Percentiles rank a stretch among this genome's conserved stretches.
Conservation (phyloP, 495 filamentous ascomycete species). For the Tuber borchii region DNA sequence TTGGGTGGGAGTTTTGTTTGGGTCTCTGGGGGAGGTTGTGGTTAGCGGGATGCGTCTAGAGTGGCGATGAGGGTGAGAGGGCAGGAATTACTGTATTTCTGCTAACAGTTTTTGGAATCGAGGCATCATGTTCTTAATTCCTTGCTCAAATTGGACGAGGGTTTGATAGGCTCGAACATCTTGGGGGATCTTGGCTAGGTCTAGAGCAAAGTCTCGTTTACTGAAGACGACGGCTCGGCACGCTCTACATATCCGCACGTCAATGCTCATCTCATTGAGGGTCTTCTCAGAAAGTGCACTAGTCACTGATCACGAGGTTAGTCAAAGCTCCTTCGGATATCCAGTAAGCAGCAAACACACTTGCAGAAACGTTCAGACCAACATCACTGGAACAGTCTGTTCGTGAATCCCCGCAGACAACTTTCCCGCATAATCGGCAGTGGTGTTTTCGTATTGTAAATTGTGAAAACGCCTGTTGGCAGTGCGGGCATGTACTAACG, state of each 20-base stretch:
- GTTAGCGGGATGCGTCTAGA: slow-evolving; percentile 41
- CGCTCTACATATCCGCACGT: slow-evolving; percentile 85
- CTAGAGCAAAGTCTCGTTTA: slow-evolving; percentile 66
- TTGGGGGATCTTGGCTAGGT: slow-evolving; percentile 60
- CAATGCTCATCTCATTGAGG: slow-evolving; percentile 57
- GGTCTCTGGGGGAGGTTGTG: slow-evolving; percentile 48
- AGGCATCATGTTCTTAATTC: slow-evolving; percentile 76
- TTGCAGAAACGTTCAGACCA: slow-evolving; percentile 63
- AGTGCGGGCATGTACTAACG: slow-evolving; percentile 80
- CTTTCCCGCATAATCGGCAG: slow-evolving; percentile 83
- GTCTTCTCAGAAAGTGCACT: slow-evolving; percentile 57
- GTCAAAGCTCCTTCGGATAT: background rate
- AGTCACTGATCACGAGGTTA: slow-evolving; percentile 24
- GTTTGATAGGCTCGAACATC: slow-evolving; percentile 81
- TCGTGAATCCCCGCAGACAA: slow-evolving; percentile 78
- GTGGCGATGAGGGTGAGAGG: background rate
- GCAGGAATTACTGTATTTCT: slow-evolving; percentile 54
- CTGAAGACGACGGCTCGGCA: slow-evolving; percentile 81
- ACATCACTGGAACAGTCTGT: slow-evolving; percentile 83
- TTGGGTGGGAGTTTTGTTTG: slow-evolving; percentile 64
- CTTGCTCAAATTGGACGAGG: slow-evolving; percentile 78
- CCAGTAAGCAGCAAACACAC: slow-evolving; percentile 48
- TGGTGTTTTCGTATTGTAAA: slow-evolving; percentile 90
- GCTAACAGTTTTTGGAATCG: slow-evolving; percentile 75
- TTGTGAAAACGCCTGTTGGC: slow-evolving; percentile 83